These are phyloP conservation scores for Paramecium sonneborni DNA, from an alignment of 73 alveolate species.

Conservation along the genomic window DNA sequence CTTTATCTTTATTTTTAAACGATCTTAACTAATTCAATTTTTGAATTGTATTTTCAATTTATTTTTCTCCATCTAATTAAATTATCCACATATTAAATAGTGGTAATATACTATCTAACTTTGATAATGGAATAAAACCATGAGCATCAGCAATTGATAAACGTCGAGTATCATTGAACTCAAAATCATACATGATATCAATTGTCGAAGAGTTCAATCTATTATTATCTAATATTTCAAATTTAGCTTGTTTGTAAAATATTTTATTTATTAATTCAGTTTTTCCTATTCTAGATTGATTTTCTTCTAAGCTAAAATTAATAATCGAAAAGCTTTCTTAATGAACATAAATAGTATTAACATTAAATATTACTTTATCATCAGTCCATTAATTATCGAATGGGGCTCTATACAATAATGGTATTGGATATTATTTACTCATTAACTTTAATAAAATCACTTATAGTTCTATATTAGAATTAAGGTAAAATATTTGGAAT, in stretches of 20 bases:
- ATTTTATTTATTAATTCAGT: neutral
- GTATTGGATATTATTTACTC: neutral
- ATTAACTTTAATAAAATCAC: neutral
- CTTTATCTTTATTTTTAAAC: neutral
- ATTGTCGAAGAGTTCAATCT: neutral
- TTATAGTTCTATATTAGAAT: neutral
- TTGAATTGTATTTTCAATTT: neutral
- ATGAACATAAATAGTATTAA: neutral
- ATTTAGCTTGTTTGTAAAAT: neutral
- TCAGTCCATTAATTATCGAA: neutral
- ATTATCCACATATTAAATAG: neutral
- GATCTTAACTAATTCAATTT: neutral
- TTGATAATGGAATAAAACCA: neutral
- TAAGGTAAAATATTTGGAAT: neutral
- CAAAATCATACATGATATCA: neutral
- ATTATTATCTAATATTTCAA: neutral
- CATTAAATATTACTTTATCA: neutral
- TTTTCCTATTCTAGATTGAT: neutral
- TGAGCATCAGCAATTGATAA: neutral
- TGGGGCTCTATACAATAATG: neutral
- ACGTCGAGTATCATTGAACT: neutral
- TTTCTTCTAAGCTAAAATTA: neutral
- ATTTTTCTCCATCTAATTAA: neutral
- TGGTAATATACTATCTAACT: neutral
- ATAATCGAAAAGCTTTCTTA: neutral